Base-by-base conservation (phyloP, 441 rosid species). In the Flueggea neowawraea region DNA sequence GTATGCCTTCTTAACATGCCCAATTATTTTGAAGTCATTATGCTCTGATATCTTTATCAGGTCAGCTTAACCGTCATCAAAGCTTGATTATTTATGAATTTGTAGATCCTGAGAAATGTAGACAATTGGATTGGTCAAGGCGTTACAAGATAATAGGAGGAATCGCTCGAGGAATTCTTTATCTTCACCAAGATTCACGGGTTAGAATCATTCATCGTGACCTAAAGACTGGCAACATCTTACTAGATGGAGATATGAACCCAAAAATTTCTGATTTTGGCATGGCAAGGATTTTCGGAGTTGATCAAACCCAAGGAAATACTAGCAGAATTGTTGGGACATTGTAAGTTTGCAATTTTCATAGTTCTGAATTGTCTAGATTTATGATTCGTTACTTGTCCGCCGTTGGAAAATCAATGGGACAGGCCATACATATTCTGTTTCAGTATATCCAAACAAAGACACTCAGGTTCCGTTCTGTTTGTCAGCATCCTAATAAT, bases 221-320 rank as follows among this genome's bases (percentile, higher is more conserved):
- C 13, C 71, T 60, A 1, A 61, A 67, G 22, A n/a, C 61, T 15
- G 32, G 64, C n/a, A 69, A 63, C 12, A 31, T 69, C 43, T 10
- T 69, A 1, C 4, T 69, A 47, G 73, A 69, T 22, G 61, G n/a
- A 17, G 31, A 45, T 1, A 63, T 52, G 64, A 69, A 57, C 13
- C 60, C 73, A 4, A 58, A 54, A 59, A 69, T 69, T 33, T 22
- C 71, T 16, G 74, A 74, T 74, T 74, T 55, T 71, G 69, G 13
- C n/a, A 53, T 50, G 60, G 65, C 71, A 0, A 69, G 45, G 52
- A 16, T 69, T 16, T 52, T 68, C 31, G 28, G 17, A 47, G 36
- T 2, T 9, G 74, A 69, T 53, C 60, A 64, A 61, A 69, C 68
- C 13, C 67, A 73, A 17, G 60, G 6, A 12, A 15, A 14, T 32